A percentile compares a stretch with the other conserved stretches of the same genome.
These are phyloP conservation scores for Dictyostelium firmibasis DNA, from an alignment of 78 protist species.

Conservation along the genomic window DNA sequence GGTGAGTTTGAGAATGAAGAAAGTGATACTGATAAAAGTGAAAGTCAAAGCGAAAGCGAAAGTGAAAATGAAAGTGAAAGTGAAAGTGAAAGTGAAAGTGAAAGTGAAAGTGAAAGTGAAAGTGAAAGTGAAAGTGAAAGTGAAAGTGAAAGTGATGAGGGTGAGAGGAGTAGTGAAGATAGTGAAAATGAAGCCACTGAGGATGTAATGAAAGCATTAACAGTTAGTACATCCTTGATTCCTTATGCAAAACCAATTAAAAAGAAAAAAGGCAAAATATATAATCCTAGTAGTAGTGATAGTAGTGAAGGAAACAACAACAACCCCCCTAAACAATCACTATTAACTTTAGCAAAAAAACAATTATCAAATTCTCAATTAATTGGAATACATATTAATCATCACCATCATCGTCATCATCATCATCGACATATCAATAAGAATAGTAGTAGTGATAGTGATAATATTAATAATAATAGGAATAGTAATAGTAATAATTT, in stretches of 20 bases:
- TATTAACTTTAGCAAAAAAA: neutral
- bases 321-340: neutral
- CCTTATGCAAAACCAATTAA: neutral
- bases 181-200: neutral
- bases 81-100: neutral
- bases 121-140: neutral
- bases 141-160: neutral
- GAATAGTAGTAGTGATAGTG: neutral
- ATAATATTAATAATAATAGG: neutral
- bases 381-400: neutral
- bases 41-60: too few relatives aligned
- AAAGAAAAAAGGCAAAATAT: neutral
- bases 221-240: neutral
- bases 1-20: neutral
- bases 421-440: neutral
- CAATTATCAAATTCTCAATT: neutral
- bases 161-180: neutral
- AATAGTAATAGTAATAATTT: neutral
- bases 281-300: neutral
- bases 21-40: too few relatives aligned
- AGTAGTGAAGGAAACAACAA: slow-evolving; percentile 3
- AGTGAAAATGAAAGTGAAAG: too few relatives aligned
- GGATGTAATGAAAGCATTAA: neutral
- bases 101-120: neutral
- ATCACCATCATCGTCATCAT: neutral